Evolutionary conservation across 768 basidiomycete genomes (phyloP).

Genomic region (Pulveroboletus frians): DNA sequence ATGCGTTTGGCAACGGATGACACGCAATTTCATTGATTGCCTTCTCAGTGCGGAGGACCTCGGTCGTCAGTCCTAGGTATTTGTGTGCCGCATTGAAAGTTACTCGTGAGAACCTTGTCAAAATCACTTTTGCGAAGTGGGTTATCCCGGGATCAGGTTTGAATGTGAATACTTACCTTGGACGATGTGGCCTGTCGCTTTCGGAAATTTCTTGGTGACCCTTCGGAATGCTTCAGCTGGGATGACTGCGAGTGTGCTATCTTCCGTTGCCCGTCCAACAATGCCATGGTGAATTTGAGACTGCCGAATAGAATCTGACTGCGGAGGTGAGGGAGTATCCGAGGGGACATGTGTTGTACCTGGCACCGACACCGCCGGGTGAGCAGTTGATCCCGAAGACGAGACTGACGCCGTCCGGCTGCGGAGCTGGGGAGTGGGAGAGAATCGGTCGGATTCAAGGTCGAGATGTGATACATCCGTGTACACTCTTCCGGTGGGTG

Average conservation of each 20-base stretch:
- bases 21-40: conserved; percentile 96
- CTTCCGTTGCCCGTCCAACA: conserved; percentile 89
- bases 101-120: conserved; percentile 93
- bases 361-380: conserved; percentile 35
- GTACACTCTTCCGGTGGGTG: conserved; percentile 39
- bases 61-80: conserved; percentile 90
- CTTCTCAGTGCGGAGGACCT: conserved; percentile 94
- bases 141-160: conserved; percentile 8
- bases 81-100: conserved; percentile 97
- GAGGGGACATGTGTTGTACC: conserved; percentile 16
- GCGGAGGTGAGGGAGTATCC: conserved; percentile 19
- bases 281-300: conserved; percentile 57
- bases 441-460: conserved; percentile 31
- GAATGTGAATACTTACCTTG: conserved; percentile 52
- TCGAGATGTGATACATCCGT: conserved; percentile 64
- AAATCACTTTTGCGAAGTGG: conserved; percentile 56
- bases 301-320: conserved; percentile 21
- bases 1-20: conserved; percentile 84
- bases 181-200: conserved; percentile 94
- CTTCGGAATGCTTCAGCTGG: conserved; percentile 95
- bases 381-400: conserved; percentile 66
- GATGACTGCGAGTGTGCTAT: conserved; percentile 96
- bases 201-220: conserved; percentile 93
- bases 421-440: conserved; percentile 28
- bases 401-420: conserved; percentile 54